Evolutionary conservation across 306 rosid genomes (phyloP).

Genomic region (Glycine soja): DNA sequence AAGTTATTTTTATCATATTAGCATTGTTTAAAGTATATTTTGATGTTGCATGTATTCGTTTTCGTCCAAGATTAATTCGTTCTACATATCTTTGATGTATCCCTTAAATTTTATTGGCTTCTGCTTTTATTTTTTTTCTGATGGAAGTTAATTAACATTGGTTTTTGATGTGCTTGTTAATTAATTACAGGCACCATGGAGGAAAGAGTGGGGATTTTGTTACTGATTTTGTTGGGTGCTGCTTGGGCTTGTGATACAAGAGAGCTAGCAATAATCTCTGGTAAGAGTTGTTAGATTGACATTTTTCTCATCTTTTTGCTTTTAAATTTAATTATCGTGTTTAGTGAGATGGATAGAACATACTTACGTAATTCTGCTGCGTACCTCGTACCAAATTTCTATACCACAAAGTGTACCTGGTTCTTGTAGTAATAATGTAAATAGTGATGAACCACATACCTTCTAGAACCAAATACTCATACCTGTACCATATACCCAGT

Average conservation of each 20-base stretch:
- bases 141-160: slow-evolving; percentile 18
- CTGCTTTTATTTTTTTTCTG: not conserved
- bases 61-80: slow-evolving; percentile 12
- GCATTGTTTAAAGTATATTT: not conserved
- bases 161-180: slow-evolving; percentile 17
- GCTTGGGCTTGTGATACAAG: slow-evolving; percentile 69
- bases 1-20: not conserved
- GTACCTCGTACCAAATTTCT: too few relatives aligned
- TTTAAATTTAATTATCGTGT: not conserved
- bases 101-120: not conserved
- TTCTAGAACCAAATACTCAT: too few relatives aligned
- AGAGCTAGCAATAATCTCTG: slow-evolving; percentile 2
- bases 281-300: slow-evolving; percentile 25
- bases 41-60: slow-evolving; percentile 8
- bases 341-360: not conserved
- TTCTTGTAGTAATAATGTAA: too few relatives aligned
- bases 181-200: slow-evolving; percentile 61
- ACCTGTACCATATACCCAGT: too few relatives aligned
- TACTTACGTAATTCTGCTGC: too few relatives aligned
- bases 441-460: too few relatives aligned
- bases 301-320: not conserved
- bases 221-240: slow-evolving; percentile 63
- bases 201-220: slow-evolving; percentile 59
- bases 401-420: too few relatives aligned
- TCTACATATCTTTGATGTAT: not conserved